Percentiles rank a stretch among this genome's conserved stretches.
Evolutionary conservation across 805 yeast species (phyloP).

Genomic region (Lachancea dasiensis): DNA sequence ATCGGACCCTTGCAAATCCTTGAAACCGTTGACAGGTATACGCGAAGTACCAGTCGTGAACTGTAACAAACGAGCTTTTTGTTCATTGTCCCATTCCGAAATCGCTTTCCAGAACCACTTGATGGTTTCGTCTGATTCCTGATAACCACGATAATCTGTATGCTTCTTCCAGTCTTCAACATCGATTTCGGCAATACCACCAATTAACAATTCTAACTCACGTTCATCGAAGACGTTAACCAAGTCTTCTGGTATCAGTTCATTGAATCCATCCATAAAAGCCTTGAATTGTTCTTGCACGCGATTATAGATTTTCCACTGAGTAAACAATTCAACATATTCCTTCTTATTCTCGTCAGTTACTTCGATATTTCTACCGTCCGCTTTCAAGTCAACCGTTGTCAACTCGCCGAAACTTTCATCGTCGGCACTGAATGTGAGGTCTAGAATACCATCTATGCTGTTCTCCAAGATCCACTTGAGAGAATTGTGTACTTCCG

Average conservation of each 20-base stretch:
- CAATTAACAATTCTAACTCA: conserved; percentile 91
- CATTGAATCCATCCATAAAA: conserved; percentile 95
- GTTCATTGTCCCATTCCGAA: conserved; percentile 92
- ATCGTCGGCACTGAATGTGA: conserved; percentile 84
- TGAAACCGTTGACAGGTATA: conserved; percentile 98
- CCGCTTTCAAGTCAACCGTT: conserved; percentile 82
- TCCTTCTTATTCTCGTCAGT: conserved; percentile 93
- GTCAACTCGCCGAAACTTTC: conserved; percentile 93
- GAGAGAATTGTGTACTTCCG: conserved; percentile 89
- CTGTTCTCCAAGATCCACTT: conserved; percentile 96
- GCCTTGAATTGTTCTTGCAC: conserved; percentile 96
- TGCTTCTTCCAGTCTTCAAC: conserved; percentile 99
- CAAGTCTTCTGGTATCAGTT: conserved; percentile 92
- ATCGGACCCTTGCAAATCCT: conserved; percentile 97
- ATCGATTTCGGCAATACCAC: conserved; percentile 97
- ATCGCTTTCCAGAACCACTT: conserved; percentile 99
- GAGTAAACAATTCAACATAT: conserved; percentile 89
- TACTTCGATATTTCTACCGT: conserved; percentile 85
- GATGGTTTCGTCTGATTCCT: conserved; percentile 90
- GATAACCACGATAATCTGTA: conserved; percentile 97
- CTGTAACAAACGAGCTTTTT: conserved; percentile 89
- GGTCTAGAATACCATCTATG: conserved; percentile 78
- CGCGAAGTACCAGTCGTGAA: conserved; percentile 99
- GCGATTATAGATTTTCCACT: conserved; percentile 91
- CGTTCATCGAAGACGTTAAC: conserved; percentile 97